These are phyloP conservation scores for Pelargonium australe DNA, from an alignment of 441 rosid species.

Conservation along the genomic window DNA sequence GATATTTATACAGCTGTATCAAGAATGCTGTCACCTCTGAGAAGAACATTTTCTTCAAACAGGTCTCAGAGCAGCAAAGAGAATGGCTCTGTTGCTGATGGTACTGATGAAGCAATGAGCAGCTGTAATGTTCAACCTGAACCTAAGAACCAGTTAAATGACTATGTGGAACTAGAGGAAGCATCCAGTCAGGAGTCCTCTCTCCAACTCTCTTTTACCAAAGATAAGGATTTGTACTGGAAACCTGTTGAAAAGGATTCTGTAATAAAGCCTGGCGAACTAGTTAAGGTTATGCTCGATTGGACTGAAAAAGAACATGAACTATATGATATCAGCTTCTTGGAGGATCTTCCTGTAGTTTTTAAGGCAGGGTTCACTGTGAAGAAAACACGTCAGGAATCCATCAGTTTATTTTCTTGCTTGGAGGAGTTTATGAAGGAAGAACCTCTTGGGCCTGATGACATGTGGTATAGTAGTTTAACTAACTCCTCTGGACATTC, in stretches of 20 bases:
- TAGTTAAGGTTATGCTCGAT: constrained; percentile 41
- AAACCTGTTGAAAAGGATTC: constrained; percentile 48
- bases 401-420: constrained; percentile 53
- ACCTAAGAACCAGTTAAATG: constrained; percentile 29
- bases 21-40: constrained; percentile 53
- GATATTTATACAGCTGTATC: constrained; percentile 50
- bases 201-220: constrained; percentile 39
- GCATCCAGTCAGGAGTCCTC: constrained; percentile 29
- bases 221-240: constrained; percentile 28
- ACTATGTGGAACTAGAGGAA: constrained; percentile 32
- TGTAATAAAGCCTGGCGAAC: constrained; percentile 37
- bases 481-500: background rate
- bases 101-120: constrained; percentile 38
- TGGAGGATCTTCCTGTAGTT: constrained; percentile 72
- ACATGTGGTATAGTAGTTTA: constrained; percentile 48
- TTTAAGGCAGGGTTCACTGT: constrained; percentile 36
- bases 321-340: constrained; percentile 59
- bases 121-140: constrained; percentile 30
- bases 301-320: constrained; percentile 67
- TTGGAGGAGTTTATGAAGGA: constrained; percentile 63
- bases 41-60: constrained; percentile 39
- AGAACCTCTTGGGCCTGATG: constrained; percentile 73
- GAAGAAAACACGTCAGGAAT: constrained; percentile 52
- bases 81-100: constrained; percentile 43
- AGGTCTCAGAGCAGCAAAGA: constrained; percentile 35